A percentile compares a stretch with the other conserved stretches of the same genome.
phyloP scores from a whole-genome alignment of 2,329 filamentous ascomycete genomes.

The Colletotrichum navitas region DNA sequence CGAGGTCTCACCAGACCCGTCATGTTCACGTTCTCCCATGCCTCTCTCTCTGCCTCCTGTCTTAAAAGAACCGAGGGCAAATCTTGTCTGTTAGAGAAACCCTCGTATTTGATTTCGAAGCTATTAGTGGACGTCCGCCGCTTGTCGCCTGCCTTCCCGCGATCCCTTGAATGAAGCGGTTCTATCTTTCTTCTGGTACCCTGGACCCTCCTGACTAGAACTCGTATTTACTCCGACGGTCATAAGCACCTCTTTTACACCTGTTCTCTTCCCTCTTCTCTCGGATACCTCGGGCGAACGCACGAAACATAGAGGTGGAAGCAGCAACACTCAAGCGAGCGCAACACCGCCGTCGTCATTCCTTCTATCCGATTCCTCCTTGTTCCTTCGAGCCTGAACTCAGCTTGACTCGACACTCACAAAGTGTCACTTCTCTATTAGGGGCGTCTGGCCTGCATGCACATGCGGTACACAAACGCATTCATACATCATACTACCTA shows the following conservation, averaged over 20 bases:
- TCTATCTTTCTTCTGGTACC: constrained; percentile 13
- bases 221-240: constrained; percentile 30
- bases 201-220: constrained; percentile 25
- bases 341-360: constrained; percentile 35
- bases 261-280: background rate
- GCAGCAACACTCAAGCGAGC: constrained; percentile 17
- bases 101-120: constrained; percentile 29
- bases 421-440: constrained; percentile 28
- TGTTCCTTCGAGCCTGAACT: background rate
- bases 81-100: constrained; percentile 24
- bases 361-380: background rate
- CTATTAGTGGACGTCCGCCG: constrained; percentile 34
- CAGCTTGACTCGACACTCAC: constrained; percentile 3
- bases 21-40: constrained; percentile 23
- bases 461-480: constrained; percentile 1
- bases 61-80: constrained; percentile 25
- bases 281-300: background rate
- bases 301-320: background rate
- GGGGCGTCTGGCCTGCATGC: constrained; percentile 30
- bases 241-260: constrained; percentile 16
- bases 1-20: constrained; percentile 36
- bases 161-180: constrained; percentile 20
- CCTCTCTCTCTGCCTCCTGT: constrained; percentile 21
- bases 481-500: background rate
- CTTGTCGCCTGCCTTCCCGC: constrained; percentile 11